These are phyloP conservation scores for Pseudopyricularia javanii DNA, from an alignment of 2,329 filamentous ascomycete species.

Conservation along the genomic window DNA sequence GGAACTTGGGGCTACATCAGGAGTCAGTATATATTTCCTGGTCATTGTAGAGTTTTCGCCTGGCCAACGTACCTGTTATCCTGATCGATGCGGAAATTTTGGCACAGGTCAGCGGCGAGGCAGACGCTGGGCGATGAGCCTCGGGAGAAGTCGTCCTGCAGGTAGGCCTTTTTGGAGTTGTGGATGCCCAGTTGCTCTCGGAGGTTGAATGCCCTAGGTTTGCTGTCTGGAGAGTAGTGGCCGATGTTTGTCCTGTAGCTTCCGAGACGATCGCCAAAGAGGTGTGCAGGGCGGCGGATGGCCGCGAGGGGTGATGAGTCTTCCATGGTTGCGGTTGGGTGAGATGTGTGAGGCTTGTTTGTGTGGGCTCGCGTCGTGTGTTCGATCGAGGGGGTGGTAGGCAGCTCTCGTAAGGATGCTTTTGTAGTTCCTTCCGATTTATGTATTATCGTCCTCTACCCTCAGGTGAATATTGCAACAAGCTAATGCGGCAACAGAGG, in stretches of 20 bases:
- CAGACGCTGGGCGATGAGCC: constrained; percentile 87
- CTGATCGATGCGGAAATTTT: constrained; percentile 90
- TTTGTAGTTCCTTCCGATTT: no score
- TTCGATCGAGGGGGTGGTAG: no score
- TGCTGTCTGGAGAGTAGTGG: constrained; percentile 32
- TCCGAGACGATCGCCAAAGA: constrained; percentile 44
- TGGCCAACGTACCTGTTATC: constrained; percentile 55
- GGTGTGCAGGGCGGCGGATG: constrained; percentile 65
- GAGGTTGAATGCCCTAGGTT: constrained; percentile 62
- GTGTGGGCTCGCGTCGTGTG: not conserved
- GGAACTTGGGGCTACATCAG: constrained; percentile 57
- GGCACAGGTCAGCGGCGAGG: constrained; percentile 84
- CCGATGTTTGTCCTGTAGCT: constrained; percentile 39
- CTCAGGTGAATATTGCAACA: not conserved
- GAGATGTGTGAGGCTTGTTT: not conserved
- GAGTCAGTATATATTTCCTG: not conserved
- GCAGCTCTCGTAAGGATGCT: no score
- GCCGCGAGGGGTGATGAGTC: constrained; percentile 88
- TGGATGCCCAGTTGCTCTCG: constrained; percentile 44
- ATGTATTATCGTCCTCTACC: not conserved
- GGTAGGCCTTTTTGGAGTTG: constrained; percentile 57
- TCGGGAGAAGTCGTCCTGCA: constrained; percentile 62
- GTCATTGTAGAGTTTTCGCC: not conserved
- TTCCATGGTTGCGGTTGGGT: constrained; percentile 50
- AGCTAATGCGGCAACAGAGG: constrained; percentile 3